A percentile compares a stretch with the other conserved stretches of the same genome.
phyloP scores from a whole-genome alignment of 2,329 filamentous ascomycete genomes.

The Epichloe gansuensis region DNA sequence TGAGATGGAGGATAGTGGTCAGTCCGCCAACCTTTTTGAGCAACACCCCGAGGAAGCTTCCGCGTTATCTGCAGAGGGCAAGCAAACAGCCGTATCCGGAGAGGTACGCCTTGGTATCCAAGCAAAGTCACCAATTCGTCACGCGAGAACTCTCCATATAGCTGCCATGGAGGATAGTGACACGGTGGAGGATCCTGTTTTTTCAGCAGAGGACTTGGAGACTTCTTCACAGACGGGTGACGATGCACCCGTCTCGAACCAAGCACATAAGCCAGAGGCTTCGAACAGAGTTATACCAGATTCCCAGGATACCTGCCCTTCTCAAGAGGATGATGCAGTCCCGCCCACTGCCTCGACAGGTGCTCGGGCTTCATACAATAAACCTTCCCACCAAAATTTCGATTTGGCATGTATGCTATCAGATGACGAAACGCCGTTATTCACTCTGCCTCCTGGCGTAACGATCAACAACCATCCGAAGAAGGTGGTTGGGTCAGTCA shows the following conservation, averaged over 20 bases:
- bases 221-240: constrained; percentile 4
- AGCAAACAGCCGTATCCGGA: neutral
- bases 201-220: constrained; percentile 2
- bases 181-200: constrained; percentile 4
- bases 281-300: constrained; percentile 13
- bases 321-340: neutral
- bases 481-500: neutral
- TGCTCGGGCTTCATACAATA: neutral
- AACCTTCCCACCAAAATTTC: neutral
- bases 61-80: neutral
- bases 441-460: constrained; percentile 5
- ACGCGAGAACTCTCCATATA: neutral
- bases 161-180: constrained; percentile 4
- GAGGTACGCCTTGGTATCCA: neutral
- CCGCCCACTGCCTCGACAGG: neutral
- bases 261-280: neutral
- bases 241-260: constrained; percentile 4
- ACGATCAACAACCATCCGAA: neutral
- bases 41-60: constrained; percentile 5
- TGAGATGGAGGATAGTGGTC: neutral
- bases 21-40: constrained; percentile 7
- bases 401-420: constrained; percentile 17
- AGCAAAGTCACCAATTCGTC: neutral
- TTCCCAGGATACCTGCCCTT: constrained; percentile 16
- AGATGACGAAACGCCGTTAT: constrained; percentile 23